Evolutionary conservation across 257 asterid genomes (phyloP).

Genomic region (Agastache rugosa): DNA sequence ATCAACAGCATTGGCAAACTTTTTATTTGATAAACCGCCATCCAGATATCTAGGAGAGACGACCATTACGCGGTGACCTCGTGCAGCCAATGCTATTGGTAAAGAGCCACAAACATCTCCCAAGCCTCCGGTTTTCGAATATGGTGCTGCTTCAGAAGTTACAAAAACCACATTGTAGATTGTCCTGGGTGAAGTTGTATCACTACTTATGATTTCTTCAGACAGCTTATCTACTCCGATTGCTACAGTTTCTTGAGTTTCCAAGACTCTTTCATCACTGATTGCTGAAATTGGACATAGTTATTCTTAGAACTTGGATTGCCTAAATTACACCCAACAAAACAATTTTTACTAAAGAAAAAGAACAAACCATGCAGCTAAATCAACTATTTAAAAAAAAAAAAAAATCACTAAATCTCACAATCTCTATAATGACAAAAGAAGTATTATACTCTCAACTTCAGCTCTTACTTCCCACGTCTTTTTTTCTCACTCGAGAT

Average conservation of each 20-base stretch:
- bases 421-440: neutral
- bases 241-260: conserved; percentile 42
- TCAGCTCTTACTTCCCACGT: neutral
- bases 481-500: neutral
- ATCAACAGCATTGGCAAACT: conserved; percentile 64
- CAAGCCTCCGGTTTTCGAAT: conserved; percentile 96
- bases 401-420: conserved; percentile 1
- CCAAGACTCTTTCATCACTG: conserved; percentile 47
- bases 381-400: neutral
- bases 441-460: neutral
- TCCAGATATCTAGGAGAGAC: conserved; percentile 81
- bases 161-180: conserved; percentile 66
- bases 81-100: conserved; percentile 83
- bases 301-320: conserved; percentile 12
- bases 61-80: conserved; percentile 97
- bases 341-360: neutral
- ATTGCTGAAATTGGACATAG: conserved; percentile 39
- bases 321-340: conserved; percentile 2
- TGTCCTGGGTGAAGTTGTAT: conserved; percentile 35
- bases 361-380: neutral
- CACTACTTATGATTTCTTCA: conserved; percentile 45
- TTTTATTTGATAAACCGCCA: conserved; percentile 65
- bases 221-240: conserved; percentile 39
- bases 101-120: conserved; percentile 99
- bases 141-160: conserved; percentile 96